Percentiles rank a stretch among this genome's conserved stretches.
phyloP scores from a whole-genome alignment of 2,329 filamentous ascomycete species.

The Fusarium sp. region DNA sequence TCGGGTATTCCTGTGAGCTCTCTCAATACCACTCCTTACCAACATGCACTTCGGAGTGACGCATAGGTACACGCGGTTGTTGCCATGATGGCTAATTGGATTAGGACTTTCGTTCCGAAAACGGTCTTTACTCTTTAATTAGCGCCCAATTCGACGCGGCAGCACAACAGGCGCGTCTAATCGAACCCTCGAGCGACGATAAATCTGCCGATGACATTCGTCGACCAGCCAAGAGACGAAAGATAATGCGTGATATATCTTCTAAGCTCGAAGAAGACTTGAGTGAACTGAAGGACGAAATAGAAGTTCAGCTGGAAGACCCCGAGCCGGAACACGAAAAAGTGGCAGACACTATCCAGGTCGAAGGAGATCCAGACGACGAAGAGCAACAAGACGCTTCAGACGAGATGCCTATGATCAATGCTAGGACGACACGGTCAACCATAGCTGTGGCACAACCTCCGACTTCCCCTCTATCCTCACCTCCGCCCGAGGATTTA shows the following conservation, averaged over 20 bases:
- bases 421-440: slow-evolving; percentile 33
- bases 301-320: slow-evolving; percentile 36
- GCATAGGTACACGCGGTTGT: not conserved
- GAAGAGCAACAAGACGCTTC: slow-evolving; percentile 15
- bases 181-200: slow-evolving; percentile 40
- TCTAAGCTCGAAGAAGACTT: slow-evolving; percentile 15
- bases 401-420: slow-evolving; percentile 22
- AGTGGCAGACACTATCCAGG: slow-evolving; percentile 32
- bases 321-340: slow-evolving; percentile 27
- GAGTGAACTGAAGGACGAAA: slow-evolving; percentile 36
- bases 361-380: slow-evolving; percentile 28
- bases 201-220: slow-evolving; percentile 33
- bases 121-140: slow-evolving; percentile 78
- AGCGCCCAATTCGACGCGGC: slow-evolving; percentile 73
- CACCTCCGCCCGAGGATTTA: slow-evolving; percentile 50
- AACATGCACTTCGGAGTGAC: slow-evolving; percentile 1
- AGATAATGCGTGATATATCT: slow-evolving; percentile 42
- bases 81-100: slow-evolving; percentile 23
- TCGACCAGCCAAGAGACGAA: slow-evolving; percentile 50
- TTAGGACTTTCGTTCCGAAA: slow-evolving; percentile 77
- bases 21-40: slow-evolving; percentile 7
- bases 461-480: slow-evolving; percentile 52
- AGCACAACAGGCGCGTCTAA: slow-evolving; percentile 50
- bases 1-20: slow-evolving; percentile 75
- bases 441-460: slow-evolving; percentile 37